Evolutionary conservation across 192 early-diverging fungal genomes (phyloP).

Genomic region (Coemansia asiatica): DNA sequence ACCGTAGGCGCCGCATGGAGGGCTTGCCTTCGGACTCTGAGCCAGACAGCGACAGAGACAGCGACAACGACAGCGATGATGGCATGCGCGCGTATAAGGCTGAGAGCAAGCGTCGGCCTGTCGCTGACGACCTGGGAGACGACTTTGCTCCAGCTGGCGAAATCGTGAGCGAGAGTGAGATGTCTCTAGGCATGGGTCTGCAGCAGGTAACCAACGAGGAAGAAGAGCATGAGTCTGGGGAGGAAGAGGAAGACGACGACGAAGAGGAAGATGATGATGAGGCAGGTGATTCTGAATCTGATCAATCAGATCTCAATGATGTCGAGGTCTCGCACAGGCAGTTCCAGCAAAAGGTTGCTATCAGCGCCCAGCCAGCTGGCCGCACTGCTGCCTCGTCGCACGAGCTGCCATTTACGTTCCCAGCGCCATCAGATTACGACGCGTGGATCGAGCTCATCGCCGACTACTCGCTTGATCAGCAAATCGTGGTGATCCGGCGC

Average conservation of each 20-base stretch:
- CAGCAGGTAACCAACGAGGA: conserved; percentile 22
- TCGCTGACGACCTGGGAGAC: conserved; percentile 71
- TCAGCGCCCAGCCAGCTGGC: background rate
- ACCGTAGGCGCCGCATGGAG: conserved; percentile 80
- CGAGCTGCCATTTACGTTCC: conserved; percentile 83
- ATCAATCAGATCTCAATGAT: conserved; percentile 14
- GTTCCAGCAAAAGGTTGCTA: conserved; percentile 52
- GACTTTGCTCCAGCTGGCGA: conserved; percentile 60
- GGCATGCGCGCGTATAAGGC: conserved; percentile 54
- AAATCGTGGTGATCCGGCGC: conserved; percentile 73
- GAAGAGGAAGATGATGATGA: conserved; percentile 33
- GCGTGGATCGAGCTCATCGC: conserved; percentile 70
- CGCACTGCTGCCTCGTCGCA: conserved; percentile 12
- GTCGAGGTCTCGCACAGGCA: conserved; percentile 58
- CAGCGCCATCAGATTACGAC: conserved; percentile 70
- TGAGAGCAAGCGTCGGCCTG: conserved; percentile 51
- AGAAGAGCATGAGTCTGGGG: conserved; percentile 31
- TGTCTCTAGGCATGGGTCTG: conserved; percentile 38
- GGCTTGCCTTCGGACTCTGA: conserved; percentile 62
- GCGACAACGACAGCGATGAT: conserved; percentile 55
- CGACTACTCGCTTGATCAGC: conserved; percentile 65
- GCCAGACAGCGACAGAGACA: conserved; percentile 61
- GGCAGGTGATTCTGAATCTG: conserved; percentile 17
- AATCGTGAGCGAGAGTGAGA: conserved; percentile 30
- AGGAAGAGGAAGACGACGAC: conserved; percentile 42